These are phyloP conservation scores for Tagetes erecta DNA, from an alignment of 129 eudicot genomes.

Conservation along the genomic window DNA sequence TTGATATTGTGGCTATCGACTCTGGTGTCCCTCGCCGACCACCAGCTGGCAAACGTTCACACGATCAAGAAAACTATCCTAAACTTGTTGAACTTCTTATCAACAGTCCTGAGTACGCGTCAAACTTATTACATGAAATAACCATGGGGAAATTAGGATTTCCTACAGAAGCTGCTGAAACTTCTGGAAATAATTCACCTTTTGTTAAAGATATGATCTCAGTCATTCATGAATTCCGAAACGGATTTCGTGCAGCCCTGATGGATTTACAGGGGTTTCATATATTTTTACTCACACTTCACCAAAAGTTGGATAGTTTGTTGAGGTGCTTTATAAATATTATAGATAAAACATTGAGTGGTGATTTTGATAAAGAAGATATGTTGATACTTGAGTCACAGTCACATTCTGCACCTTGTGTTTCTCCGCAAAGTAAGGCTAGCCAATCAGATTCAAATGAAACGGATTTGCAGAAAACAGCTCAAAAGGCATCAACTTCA, in stretches of 20 bases:
- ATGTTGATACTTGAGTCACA: slow-evolving; percentile 57
- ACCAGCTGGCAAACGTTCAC: slow-evolving; percentile 89
- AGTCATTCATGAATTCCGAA: slow-evolving; percentile 63
- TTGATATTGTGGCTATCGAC: slow-evolving; percentile 79
- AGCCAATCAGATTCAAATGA: slow-evolving; percentile 50
- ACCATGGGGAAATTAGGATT: slow-evolving; percentile 75
- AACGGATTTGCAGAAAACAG: slow-evolving; percentile 44
- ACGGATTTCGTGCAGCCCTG: slow-evolving; percentile 85
- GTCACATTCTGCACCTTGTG: slow-evolving; percentile 44
- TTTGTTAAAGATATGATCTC: slow-evolving; percentile 49
- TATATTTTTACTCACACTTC: slow-evolving; percentile 82
- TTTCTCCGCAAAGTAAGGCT: slow-evolving; percentile 55
- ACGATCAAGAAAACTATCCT: slow-evolving; percentile 84
- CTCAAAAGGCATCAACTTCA: slow-evolving; percentile 41
- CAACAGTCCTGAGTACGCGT: slow-evolving; percentile 81
- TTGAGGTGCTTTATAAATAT: slow-evolving; percentile 60
- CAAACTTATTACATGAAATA: slow-evolving; percentile 68
- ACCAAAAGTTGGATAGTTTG: slow-evolving; percentile 74
- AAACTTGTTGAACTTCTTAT: slow-evolving; percentile 88
- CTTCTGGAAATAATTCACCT: slow-evolving; percentile 28
- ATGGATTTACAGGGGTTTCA: slow-evolving; percentile 96
- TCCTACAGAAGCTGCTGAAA: slow-evolving; percentile 47
- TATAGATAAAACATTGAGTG: slow-evolving; percentile 44
- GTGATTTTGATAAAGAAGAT: slow-evolving; percentile 74
- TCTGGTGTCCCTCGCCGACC: slow-evolving; percentile 97